phyloP scores from a whole-genome alignment of 2,329 filamentous ascomycete species.

The Fusarium subtropicale region DNA sequence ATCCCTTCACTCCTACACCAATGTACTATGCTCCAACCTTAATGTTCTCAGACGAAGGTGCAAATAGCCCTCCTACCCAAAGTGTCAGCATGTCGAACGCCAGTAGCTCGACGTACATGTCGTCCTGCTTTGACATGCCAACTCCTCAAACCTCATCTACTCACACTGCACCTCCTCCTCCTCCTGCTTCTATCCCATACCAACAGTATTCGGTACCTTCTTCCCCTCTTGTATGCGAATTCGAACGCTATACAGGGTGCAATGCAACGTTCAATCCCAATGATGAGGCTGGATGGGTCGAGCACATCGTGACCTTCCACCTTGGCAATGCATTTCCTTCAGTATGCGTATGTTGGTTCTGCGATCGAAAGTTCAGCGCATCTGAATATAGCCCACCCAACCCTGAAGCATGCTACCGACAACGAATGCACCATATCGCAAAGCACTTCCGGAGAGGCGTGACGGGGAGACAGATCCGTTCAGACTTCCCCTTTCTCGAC shows the following conservation, averaged over 20 bases:
- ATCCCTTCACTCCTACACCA: slow-evolving; percentile 4
- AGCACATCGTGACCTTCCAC: slow-evolving; percentile 58
- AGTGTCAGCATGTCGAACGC: slow-evolving; percentile 23
- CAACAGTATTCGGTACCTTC: slow-evolving; percentile 8
- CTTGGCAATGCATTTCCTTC: slow-evolving; percentile 51
- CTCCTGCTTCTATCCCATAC: slow-evolving; percentile 23
- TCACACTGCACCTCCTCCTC: slow-evolving; percentile 38
- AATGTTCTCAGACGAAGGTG: slow-evolving; percentile 24
- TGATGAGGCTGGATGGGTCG: slow-evolving; percentile 58
- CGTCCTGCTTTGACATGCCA: slow-evolving; percentile 25
- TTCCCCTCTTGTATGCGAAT: slow-evolving; percentile 56
- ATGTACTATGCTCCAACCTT: slow-evolving; percentile 27
- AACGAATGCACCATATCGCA: slow-evolving; percentile 63
- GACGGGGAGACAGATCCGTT: slow-evolving; percentile 46
- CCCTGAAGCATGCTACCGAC: slow-evolving; percentile 47
- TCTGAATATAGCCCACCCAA: slow-evolving; percentile 2
- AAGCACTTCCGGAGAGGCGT: slow-evolving; percentile 55
- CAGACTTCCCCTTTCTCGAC: slow-evolving; percentile 56
- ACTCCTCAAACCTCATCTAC: slow-evolving; percentile 19
- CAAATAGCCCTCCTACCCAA: neutral
- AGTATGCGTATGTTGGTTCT: slow-evolving; percentile 63
- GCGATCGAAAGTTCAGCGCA: slow-evolving; percentile 56
- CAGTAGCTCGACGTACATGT: slow-evolving; percentile 27
- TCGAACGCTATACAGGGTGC: slow-evolving; percentile 54
- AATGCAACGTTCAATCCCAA: slow-evolving; percentile 51